Percentiles rank a stretch among this genome's conserved stretches.
Evolutionary conservation across 768 basidiomycete genomes (phyloP).

Genomic region (Serpula lacrymans): DNA sequence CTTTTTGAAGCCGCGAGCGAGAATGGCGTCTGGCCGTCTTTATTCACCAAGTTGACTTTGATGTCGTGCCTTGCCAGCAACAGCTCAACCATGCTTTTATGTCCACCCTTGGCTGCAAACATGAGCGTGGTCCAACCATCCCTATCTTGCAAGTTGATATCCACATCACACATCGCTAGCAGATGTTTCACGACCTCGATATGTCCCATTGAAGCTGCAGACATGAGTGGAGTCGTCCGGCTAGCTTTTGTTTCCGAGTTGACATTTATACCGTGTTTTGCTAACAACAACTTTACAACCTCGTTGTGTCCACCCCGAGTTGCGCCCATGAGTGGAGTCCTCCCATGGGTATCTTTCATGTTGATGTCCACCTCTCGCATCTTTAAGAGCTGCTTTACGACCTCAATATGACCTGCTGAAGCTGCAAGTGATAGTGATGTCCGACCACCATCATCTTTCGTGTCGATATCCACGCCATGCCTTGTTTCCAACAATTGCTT

Average conservation of each 20-base stretch:
- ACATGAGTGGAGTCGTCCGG: slow-evolving; percentile 5
- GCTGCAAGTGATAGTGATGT: slow-evolving; percentile 8
- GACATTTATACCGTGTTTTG: slow-evolving; percentile 3
- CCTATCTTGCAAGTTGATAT: slow-evolving; percentile 5
- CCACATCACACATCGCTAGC: slow-evolving; percentile 4
- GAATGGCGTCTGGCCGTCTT: slow-evolving; percentile 1
- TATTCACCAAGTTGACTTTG: slow-evolving; percentile 1
- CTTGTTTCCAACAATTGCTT: background rate
- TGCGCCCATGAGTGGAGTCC: slow-evolving; percentile 6
- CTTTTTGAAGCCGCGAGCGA: background rate
- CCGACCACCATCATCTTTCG: too few species aligned
- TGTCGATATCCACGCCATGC: background rate
- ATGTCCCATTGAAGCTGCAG: slow-evolving; percentile 8
- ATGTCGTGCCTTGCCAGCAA: slow-evolving; percentile 3
- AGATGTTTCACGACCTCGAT: slow-evolving; percentile 4
- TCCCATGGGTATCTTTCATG: slow-evolving; percentile 2
- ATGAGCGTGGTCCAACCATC: slow-evolving; percentile 2
- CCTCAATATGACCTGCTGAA: slow-evolving; percentile 3
- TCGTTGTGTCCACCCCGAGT: slow-evolving; percentile 7
- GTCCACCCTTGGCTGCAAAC: background rate
- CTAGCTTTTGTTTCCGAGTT: slow-evolving; percentile 5
- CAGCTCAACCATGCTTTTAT: slow-evolving; percentile 3
- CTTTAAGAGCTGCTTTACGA: slow-evolving; percentile 4
- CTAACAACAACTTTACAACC: slow-evolving; percentile 5
- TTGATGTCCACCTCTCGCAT: slow-evolving; percentile 3